Evolutionary conservation across 177 flowering plant genomes (phyloP), one percentile per base, ranked within the genome.

Genomic region (Vitis hybrid): DNA sequence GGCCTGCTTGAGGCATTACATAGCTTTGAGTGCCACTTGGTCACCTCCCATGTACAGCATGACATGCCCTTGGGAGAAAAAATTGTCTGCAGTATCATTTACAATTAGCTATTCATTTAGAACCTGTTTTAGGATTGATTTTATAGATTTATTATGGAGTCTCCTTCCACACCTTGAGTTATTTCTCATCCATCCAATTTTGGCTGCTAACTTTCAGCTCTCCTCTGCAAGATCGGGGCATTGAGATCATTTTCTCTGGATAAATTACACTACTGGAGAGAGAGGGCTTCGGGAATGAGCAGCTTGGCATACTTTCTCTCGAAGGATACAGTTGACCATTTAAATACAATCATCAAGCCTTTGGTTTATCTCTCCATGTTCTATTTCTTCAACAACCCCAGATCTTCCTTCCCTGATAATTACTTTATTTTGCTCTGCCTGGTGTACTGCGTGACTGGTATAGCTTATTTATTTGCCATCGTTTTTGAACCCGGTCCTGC

Each of bases 361-460:
- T 77, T 89, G 52, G 94, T 95, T 52, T 95, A 95, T 82, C 92
- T 93, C 50, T 91, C 97, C 17, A 95, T 93, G 98, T 95, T 93
- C 81, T 95, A 91, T 76, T 95, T 91, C 89, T 93, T 91, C 88
- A 95, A 93, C 93, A 91, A 88, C 66, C 99, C 99, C 0, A 83
- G 99, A 82, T 95, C 99, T 52, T 76, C 91, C 60, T 83, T 95
- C 69, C 63, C 65, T 2, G 97, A 90, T 55, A 93, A 95, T 64
- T 95, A 91, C 72, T 18, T 86, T 18, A 82, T 95, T 73, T 67
- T 93, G 77, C 70, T 90, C 60, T 90, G 94, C 70, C 91, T 95
- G 60, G 94, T 90, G n/a, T 95, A 95, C 79, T 95, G 98, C 70
- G 98, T 95, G 72, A 93, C 99, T 59, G 99, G 99, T 59, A 87